A percentile compares a stretch with the other conserved stretches of the same genome.
These are phyloP conservation scores for Linderina pennispora DNA, from an alignment of 192 early-diverging fungal genomes.

Conservation along the genomic window DNA sequence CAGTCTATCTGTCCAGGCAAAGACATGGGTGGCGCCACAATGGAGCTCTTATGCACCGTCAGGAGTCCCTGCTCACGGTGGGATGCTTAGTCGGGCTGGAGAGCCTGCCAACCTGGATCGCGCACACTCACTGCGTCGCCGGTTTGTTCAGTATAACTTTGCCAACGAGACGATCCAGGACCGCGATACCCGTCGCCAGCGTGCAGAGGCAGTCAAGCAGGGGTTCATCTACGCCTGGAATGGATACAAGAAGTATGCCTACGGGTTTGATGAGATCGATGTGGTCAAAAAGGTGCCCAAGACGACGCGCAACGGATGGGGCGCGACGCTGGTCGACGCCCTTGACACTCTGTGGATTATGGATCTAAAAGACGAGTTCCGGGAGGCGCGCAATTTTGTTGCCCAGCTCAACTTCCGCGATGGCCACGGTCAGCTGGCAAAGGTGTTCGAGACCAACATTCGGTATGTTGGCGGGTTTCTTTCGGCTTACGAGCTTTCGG, in stretches of 20 bases:
- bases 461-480: slow-evolving; percentile 83
- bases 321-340: slow-evolving; percentile 82
- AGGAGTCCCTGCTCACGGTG: too few species aligned
- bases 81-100: slow-evolving; percentile 16
- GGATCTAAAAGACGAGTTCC: slow-evolving; percentile 72
- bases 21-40: too few species aligned
- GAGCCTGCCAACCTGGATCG: slow-evolving; percentile 9
- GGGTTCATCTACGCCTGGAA: slow-evolving; percentile 67
- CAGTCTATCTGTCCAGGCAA: too few species aligned
- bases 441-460: slow-evolving; percentile 88
- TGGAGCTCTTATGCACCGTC: too few species aligned
- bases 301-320: slow-evolving; percentile 57
- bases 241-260: slow-evolving; percentile 71
- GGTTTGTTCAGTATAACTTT: slow-evolving; percentile 29
- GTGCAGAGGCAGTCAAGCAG: slow-evolving; percentile 49
- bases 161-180: slow-evolving; percentile 19
- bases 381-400: slow-evolving; percentile 66
- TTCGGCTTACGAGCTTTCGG: slow-evolving; percentile 68
- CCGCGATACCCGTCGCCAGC: slow-evolving; percentile 8
- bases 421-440: slow-evolving; percentile 55
- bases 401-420: slow-evolving; percentile 55
- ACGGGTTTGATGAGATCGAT: slow-evolving; percentile 71
- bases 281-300: slow-evolving; percentile 24
- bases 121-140: slow-evolving; percentile 10
- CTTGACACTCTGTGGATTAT: slow-evolving; percentile 82